Percentiles rank a stretch among this genome's conserved stretches.
These are phyloP conservation scores for Cantharellus anzutake DNA, from an alignment of 768 basidiomycete species.

Conservation along the genomic window DNA sequence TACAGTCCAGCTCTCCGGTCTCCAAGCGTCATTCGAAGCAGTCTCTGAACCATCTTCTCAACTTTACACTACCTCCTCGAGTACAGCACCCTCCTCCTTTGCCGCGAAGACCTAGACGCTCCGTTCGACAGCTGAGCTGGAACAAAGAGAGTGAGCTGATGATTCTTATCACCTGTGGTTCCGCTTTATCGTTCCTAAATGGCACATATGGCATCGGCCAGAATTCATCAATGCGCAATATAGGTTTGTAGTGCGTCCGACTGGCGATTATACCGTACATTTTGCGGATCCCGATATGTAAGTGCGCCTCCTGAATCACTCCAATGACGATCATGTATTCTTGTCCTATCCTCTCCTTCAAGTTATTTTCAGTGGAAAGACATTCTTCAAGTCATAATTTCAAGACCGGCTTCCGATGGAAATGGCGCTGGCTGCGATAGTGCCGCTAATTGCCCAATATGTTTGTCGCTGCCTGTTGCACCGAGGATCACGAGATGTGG, in stretches of 20 bases:
- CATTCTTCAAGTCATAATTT: slow-evolving; percentile 85
- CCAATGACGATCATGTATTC: slow-evolving; percentile 1
- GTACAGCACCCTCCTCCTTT: slow-evolving; percentile 37
- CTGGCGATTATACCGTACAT: slow-evolving; percentile 81
- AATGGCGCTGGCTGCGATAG: slow-evolving; percentile 34
- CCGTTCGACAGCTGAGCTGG: slow-evolving; percentile 47
- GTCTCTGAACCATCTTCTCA: slow-evolving; percentile 68
- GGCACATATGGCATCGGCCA: slow-evolving; percentile 16
- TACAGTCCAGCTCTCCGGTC: too few relatives aligned
- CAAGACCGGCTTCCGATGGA: slow-evolving; percentile 46
- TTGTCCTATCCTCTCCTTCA: neutral
- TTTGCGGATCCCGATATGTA: slow-evolving; percentile 96
- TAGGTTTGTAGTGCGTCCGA: slow-evolving; percentile 87
- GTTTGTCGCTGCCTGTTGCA: slow-evolving; percentile 74
- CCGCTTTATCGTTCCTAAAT: neutral
- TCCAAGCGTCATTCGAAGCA: neutral
- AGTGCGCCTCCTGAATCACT: slow-evolving; percentile 16
- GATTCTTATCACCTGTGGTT: neutral
- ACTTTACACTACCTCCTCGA: slow-evolving; percentile 82
- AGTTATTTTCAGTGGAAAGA: slow-evolving; percentile 95
- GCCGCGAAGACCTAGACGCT: slow-evolving; percentile 60
- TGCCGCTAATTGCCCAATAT: slow-evolving; percentile 77
- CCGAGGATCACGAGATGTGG: slow-evolving; percentile 95
- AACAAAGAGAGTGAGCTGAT: slow-evolving; percentile 73
- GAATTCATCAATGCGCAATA: slow-evolving; percentile 95